Conservation (phyloP, 345 rosid genomes). For the Cardamine chenopodiifolia region DNA sequence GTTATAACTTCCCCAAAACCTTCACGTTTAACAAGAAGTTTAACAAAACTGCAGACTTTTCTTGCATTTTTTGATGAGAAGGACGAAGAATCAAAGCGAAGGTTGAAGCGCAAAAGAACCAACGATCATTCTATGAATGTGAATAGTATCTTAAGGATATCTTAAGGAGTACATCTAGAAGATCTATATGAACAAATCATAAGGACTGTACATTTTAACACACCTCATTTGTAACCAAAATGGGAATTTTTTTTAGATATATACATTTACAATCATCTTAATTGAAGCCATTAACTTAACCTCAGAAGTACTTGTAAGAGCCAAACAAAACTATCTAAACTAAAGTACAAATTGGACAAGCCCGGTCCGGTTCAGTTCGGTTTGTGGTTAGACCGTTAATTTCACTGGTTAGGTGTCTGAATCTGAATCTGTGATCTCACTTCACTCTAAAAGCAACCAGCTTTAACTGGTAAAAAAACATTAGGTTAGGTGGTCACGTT, state of each 20-base stretch:
- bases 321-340: too few species aligned
- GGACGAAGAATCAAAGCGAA: constrained; percentile 50
- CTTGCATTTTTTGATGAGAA: constrained; percentile 62
- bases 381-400: constrained; percentile 9
- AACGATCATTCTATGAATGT: constrained; percentile 38
- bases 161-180: constrained; percentile 17
- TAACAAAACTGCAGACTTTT: constrained; percentile 60
- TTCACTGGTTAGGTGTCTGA: not conserved
- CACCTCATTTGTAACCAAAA: not conserved
- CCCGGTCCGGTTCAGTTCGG: not conserved
- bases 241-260: not conserved
- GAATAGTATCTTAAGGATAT: constrained; percentile 4
- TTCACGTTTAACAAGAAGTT: constrained; percentile 51
- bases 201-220: not conserved
- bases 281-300: not conserved
- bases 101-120: constrained; percentile 59
- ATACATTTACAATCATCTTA: not conserved
- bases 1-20: constrained; percentile 36
- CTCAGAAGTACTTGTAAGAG: not conserved
- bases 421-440: constrained; percentile 39
- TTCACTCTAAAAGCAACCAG: constrained; percentile 29
- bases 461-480: not conserved
- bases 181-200: constrained; percentile 28
- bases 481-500: constrained; percentile 44
- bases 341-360: not conserved